A percentile compares a stretch with the other conserved stretches of the same genome.
phyloP scores from a whole-genome alignment of 306 rosid genomes.

The Albizia julibrissin region DNA sequence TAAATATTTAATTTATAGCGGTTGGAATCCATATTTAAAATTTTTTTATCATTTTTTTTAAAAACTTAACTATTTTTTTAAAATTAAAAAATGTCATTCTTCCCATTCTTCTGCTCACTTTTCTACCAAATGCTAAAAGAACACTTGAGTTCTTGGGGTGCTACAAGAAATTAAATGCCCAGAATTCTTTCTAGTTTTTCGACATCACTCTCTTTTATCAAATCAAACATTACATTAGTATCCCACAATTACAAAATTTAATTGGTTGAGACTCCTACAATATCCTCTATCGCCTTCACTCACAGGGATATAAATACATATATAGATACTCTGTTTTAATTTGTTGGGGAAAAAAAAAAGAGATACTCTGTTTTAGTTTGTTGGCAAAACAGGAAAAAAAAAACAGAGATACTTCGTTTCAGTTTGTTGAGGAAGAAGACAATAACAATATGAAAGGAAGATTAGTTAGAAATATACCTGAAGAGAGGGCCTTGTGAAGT shows the following conservation, averaged over 20 bases:
- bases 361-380: too few relatives aligned
- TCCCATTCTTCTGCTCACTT: background rate
- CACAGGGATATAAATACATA: too few relatives aligned
- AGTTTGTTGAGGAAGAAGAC: too few relatives aligned
- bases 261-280: background rate
- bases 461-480: conserved; percentile 32
- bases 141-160: too few relatives aligned
- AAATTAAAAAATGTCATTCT: background rate
- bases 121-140: background rate
- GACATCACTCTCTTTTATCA: background rate
- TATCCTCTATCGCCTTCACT: background rate
- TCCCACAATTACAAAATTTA: background rate
- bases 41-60: too few relatives aligned
- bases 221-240: too few relatives aligned
- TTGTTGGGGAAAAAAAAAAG: too few relatives aligned
- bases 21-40: too few relatives aligned
- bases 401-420: background rate
- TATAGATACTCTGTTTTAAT: background rate
- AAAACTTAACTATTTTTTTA: too few relatives aligned
- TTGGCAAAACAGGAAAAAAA: too few relatives aligned
- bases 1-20: too few relatives aligned
- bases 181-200: background rate
- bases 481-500: conserved; percentile 18
- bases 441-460: background rate
- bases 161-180: background rate